Evolutionary conservation across 2,329 filamentous ascomycete genomes (phyloP), one percentile per base, ranked within the genome.

Genomic region (Trichoderma guizhouense): DNA sequence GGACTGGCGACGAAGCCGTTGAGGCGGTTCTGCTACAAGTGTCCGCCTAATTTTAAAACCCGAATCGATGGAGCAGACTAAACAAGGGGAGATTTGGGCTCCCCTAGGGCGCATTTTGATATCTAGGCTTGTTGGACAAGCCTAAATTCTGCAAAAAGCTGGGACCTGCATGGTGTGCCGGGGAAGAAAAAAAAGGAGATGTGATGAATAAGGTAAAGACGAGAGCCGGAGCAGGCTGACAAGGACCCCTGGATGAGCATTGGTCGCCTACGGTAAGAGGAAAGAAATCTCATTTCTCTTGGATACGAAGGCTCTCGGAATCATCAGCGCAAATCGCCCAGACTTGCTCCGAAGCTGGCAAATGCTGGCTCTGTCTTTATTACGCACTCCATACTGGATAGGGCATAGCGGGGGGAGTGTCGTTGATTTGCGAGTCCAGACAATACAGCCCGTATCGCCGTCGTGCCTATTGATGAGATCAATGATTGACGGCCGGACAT

Each of bases 341-440:
- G 43, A 51, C 43, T n/a, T 47, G 43, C 43, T 47, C 43, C 43
- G 18, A 47, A 47, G 43, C 43, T 47, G 43, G 43, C 18, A 51
- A 5, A 21, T 51, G 43, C n/a, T 51, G 24, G 43, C 43, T 47
- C 36, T 18, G 43, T 12, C 43, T 21, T 21, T 24, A 5, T 30
- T 36, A 64, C 64, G 64, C 64, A 67, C 51, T 67, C 64, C 64
- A 67, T 67, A 57, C 64, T 58, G 51, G 32, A 67, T 67, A 21
- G 8, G 53, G 64, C 32, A 58, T 67, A 57, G 64, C 43, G 39
- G 28, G 12, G 8, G 32, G 21, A 28, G 60, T 51, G n/a, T 24
- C n/a, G 43, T 21, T 51, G 43, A 51, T 51, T 51, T 24, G 9
- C 43, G n/a, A n/a, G n/a, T n/a, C n/a, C n/a, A n/a, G n/a, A 47